A percentile compares a stretch with the other conserved stretches of the same genome.
Evolutionary conservation across 2,329 filamentous ascomycete species (phyloP).

Genomic region (Trichoderma aggressivum): DNA sequence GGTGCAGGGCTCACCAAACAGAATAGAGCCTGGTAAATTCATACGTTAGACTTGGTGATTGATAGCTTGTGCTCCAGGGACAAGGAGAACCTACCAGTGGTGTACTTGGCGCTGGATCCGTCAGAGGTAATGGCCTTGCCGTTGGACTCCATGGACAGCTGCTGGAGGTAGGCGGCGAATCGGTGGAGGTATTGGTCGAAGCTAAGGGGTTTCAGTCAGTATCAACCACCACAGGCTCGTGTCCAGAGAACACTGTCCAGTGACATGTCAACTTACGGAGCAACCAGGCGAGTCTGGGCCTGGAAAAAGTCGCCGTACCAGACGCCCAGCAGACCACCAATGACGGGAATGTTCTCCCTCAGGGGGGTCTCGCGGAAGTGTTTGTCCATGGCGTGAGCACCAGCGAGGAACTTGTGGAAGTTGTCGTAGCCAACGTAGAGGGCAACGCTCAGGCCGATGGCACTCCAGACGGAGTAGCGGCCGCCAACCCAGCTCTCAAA

Average conservation of each 20-base stretch:
- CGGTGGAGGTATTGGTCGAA: constrained; percentile 99
- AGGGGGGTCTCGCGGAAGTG: constrained; percentile 92
- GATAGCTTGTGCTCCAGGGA: too few relatives aligned
- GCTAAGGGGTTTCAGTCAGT: constrained; percentile 37
- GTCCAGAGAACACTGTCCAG: background rate
- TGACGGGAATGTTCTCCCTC: constrained; percentile 88
- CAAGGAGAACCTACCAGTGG: constrained; percentile 57
- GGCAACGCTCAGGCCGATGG: constrained; percentile 90
- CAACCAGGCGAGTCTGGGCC: constrained; percentile 94
- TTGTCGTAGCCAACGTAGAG: constrained; percentile 97
- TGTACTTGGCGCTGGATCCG: constrained; percentile 90
- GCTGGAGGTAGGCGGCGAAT: constrained; percentile 98
- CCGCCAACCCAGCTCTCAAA: constrained; percentile 99
- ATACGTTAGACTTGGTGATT: constrained; percentile 21
- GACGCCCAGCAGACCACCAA: constrained; percentile 90
- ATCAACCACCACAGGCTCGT: background rate
- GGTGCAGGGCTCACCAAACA: constrained; percentile 97
- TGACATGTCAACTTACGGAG: constrained; percentile 63
- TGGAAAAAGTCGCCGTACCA: constrained; percentile 99
- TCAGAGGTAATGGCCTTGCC: constrained; percentile 95
- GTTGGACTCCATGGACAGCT: constrained; percentile 99
- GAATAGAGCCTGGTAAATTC: constrained; percentile 60
- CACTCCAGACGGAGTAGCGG: constrained; percentile 98
- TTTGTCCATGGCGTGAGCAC: constrained; percentile 96
- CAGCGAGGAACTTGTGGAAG: constrained; percentile 92